Conservation (phyloP, 257 asterid genomes). For the Przewalskia tangutica region DNA sequence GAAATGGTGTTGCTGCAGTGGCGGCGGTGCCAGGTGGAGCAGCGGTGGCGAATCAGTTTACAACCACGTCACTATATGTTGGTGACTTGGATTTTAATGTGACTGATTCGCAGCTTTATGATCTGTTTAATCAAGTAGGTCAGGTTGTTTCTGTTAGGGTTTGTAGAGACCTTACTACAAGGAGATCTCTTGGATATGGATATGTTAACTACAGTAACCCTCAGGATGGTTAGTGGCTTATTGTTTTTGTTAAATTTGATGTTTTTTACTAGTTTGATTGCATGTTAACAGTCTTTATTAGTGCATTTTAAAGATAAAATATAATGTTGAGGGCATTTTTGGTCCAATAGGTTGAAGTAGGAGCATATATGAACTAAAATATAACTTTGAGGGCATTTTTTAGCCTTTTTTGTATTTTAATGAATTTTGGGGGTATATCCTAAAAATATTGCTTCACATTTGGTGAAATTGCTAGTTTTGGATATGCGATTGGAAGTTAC, state of each 20-base stretch:
- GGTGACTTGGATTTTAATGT: slow-evolving; percentile 74
- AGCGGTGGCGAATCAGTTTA: slow-evolving; percentile 24
- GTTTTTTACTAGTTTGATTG: background rate
- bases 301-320: too few relatives aligned
- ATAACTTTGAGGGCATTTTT: too few relatives aligned
- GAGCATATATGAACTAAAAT: too few relatives aligned
- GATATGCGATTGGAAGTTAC: background rate
- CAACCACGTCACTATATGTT: slow-evolving; percentile 61
- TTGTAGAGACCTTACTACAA: slow-evolving; percentile 61
- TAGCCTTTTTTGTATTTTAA: too few relatives aligned
- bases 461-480: too few relatives aligned
- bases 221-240: slow-evolving; percentile 50
- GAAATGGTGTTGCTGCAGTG: slow-evolving; percentile 21
- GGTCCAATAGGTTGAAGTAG: too few relatives aligned
- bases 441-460: too few relatives aligned
- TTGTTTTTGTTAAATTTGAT: background rate
- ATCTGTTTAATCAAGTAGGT: slow-evolving; percentile 76
- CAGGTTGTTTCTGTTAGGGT: slow-evolving; percentile 88
- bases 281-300: background rate
- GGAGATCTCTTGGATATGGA: slow-evolving; percentile 85
- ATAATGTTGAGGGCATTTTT: too few relatives aligned
- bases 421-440: too few relatives aligned
- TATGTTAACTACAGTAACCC: slow-evolving; percentile 69
- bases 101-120: slow-evolving; percentile 77
- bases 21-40: slow-evolving; percentile 3